Percentiles rank a stretch among this genome's conserved stretches.
These are phyloP conservation scores for Begonia fuchsioides DNA, from an alignment of 306 rosid genomes.

Conservation along the genomic window DNA sequence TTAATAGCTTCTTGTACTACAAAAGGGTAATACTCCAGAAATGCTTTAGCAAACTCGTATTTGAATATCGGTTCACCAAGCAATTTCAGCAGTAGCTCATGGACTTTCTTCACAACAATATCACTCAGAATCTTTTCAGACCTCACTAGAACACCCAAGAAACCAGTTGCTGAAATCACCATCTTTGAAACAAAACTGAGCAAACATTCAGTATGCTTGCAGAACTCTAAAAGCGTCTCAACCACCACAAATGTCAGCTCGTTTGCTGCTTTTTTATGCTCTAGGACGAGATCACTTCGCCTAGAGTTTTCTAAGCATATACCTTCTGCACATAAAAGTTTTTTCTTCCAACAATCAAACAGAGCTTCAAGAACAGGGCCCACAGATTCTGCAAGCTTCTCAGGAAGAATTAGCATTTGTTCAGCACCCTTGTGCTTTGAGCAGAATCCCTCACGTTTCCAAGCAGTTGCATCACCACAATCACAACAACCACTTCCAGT, in stretches of 20 bases:
- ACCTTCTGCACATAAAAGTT: constrained; percentile 30
- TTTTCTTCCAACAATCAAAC: constrained; percentile 49
- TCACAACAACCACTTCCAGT: constrained; percentile 94
- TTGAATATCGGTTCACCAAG: constrained; percentile 85
- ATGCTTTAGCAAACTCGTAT: constrained; percentile 81
- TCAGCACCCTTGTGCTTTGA: constrained; percentile 81
- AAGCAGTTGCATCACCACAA: constrained; percentile 94
- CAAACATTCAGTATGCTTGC: constrained; percentile 88
- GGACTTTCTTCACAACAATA: constrained; percentile 48
- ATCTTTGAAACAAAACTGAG: constrained; percentile 67
- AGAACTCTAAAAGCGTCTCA: constrained; percentile 76
- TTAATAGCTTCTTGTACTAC: constrained; percentile 53
- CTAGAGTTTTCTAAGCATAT: constrained; percentile 22
- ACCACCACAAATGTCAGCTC: constrained; percentile 69
- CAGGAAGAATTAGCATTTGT: constrained; percentile 67
- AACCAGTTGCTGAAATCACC: constrained; percentile 35
- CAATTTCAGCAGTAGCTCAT: constrained; percentile 71
- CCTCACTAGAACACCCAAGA: constrained; percentile 53
- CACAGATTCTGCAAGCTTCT: constrained; percentile 35
- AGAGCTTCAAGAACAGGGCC: constrained; percentile 64
- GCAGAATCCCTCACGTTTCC: constrained; percentile 97
- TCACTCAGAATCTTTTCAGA: constrained; percentile 60
- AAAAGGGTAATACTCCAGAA: constrained; percentile 67
- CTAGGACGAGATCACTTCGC: constrained; percentile 18
- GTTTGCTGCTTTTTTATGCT: constrained; percentile 40